A percentile compares a stretch with the other conserved stretches of the same genome.
phyloP scores from a whole-genome alignment of 257 asterid genomes.

The Orobanche coerulescens region DNA sequence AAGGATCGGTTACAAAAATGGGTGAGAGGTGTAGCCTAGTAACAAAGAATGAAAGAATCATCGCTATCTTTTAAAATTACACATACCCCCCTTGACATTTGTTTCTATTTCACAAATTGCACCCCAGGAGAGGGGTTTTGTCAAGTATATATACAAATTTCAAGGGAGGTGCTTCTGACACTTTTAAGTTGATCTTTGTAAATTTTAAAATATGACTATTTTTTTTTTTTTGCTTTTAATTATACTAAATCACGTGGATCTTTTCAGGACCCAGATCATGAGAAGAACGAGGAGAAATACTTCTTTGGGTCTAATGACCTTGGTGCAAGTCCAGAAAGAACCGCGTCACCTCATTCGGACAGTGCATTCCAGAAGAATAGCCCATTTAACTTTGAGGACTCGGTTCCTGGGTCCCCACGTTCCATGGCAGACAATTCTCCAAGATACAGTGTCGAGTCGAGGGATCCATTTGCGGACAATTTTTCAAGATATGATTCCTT shows the following conservation, averaged over 20 bases:
- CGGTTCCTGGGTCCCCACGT: slow-evolving; percentile 61
- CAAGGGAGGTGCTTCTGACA: neutral
- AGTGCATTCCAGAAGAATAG: slow-evolving; percentile 45
- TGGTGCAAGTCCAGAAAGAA: slow-evolving; percentile 58
- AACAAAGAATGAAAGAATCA: neutral
- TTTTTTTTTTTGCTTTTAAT: neutral
- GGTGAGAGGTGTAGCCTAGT: no score
- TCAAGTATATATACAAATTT: neutral
- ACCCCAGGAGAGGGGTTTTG: neutral
- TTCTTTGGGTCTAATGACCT: slow-evolving; percentile 73
- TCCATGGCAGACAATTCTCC: slow-evolving; percentile 65
- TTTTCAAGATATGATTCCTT: slow-evolving; percentile 83
- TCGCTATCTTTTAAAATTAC: neutral
- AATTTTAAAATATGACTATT: neutral
- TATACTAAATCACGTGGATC: neutral
- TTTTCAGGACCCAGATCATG: slow-evolving; percentile 58
- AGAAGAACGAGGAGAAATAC: slow-evolving; percentile 55
- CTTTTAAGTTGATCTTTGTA: neutral
- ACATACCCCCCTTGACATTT: neutral
- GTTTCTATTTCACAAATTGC: neutral
- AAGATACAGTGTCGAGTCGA: slow-evolving; percentile 47
- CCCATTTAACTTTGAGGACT: slow-evolving; percentile 69
- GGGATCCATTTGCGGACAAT: slow-evolving; percentile 56
- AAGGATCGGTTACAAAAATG: no score
- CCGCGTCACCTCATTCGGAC: slow-evolving; percentile 49